phyloP scores from a whole-genome alignment of 208 protist genomes.

The Strigomonas galati region DNA sequence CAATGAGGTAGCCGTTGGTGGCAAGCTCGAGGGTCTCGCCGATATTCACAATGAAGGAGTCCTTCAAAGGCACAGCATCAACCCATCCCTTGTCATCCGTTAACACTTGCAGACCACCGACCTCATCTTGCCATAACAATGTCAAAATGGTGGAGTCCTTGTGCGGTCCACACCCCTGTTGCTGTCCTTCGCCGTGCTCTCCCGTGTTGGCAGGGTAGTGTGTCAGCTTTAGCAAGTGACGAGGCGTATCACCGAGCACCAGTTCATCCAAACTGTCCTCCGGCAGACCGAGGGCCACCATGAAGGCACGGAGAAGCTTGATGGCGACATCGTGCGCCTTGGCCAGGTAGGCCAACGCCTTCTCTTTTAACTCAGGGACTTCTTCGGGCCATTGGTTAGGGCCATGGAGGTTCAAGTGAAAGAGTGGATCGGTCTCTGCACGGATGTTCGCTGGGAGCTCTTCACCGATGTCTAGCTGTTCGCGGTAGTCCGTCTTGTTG shows the following conservation, averaged over 20 bases:
- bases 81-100: slow-evolving; percentile 15
- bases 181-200: neutral
- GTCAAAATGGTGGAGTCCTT: slow-evolving; percentile 5
- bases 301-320: slow-evolving; percentile 12
- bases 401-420: slow-evolving; percentile 14
- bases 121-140: slow-evolving; percentile 7
- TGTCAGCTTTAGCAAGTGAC: slow-evolving; percentile 10
- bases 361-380: slow-evolving; percentile 9
- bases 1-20: slow-evolving; percentile 16
- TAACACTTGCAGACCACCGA: slow-evolving; percentile 10
- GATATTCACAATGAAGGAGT: slow-evolving; percentile 16
- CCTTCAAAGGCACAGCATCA: slow-evolving; percentile 6
- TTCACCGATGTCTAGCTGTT: slow-evolving; percentile 16
- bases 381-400: slow-evolving; percentile 16
- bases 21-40: slow-evolving; percentile 16
- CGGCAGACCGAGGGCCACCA: slow-evolving; percentile 9
- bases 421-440: neutral
- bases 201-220: slow-evolving; percentile 10
- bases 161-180: slow-evolving; percentile 14
- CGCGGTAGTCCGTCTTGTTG: slow-evolving; percentile 21
- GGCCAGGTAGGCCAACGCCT: neutral
- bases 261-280: slow-evolving; percentile 9
- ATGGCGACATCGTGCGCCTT: neutral
- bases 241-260: neutral
- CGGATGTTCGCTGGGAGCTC: neutral